These are phyloP conservation scores for Colletotrichum musae DNA, from an alignment of 2,329 filamentous ascomycete species.

Conservation along the genomic window DNA sequence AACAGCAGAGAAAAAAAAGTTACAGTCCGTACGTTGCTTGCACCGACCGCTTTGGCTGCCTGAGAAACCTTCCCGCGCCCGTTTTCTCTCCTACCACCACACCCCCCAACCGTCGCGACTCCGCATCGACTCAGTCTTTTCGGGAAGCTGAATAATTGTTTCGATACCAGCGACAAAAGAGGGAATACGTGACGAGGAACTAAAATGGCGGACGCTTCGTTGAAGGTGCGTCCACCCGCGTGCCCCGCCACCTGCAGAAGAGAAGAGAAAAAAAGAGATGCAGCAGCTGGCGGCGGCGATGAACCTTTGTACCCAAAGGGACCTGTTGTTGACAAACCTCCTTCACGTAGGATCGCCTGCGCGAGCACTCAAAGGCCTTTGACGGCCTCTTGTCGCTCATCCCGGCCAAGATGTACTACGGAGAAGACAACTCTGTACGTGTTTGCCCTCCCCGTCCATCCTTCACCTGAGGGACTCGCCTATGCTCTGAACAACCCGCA, in stretches of 20 bases:
- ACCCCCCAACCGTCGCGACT: conserved; percentile 7
- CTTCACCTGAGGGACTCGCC: too few relatives aligned
- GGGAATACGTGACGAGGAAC: background rate
- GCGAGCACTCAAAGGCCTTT: conserved; percentile 78
- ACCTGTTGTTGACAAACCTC: conserved; percentile 27
- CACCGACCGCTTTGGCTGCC: conserved; percentile 9
- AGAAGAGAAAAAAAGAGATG: background rate
- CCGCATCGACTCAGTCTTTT: background rate
- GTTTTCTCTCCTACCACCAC: background rate
- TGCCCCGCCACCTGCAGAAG: conserved; percentile 41
- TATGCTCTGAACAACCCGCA: too few relatives aligned
- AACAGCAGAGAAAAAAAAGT: conserved; percentile 29
- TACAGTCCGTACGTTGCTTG: conserved; percentile 1
- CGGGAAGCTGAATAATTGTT: background rate
- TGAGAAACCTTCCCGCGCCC: background rate
- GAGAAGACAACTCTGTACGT: conserved; percentile 85
- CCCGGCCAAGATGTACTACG: conserved; percentile 92
- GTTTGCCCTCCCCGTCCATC: conserved; percentile 49
- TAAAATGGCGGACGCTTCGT: conserved; percentile 60
- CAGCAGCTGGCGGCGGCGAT: conserved; percentile 23
- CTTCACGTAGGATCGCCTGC: conserved; percentile 42
- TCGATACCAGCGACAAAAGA: background rate
- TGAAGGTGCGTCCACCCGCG: conserved; percentile 59
- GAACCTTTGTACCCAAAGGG: too few relatives aligned
- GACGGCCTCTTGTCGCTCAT: conserved; percentile 90